phyloP scores from a whole-genome alignment of 2,329 filamentous ascomycete species.

The Gnomoniopsis sp. region DNA sequence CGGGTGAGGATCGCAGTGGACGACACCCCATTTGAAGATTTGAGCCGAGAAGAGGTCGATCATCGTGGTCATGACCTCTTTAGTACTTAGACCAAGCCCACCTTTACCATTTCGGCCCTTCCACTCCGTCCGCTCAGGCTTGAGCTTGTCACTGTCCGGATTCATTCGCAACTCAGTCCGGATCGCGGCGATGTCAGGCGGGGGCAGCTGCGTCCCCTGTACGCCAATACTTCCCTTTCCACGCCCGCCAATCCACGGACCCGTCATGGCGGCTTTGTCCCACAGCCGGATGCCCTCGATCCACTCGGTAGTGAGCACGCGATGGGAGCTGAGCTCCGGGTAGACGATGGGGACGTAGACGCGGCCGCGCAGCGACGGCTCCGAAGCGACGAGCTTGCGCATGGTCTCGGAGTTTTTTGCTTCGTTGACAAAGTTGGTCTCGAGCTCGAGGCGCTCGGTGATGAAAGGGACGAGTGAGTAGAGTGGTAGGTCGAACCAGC shows the following conservation, averaged over 20 bases:
- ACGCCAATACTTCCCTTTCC: slow-evolving; percentile 76
- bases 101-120: slow-evolving; percentile 68
- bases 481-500: slow-evolving; percentile 88
- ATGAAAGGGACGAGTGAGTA: slow-evolving; percentile 91
- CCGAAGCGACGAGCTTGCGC: slow-evolving; percentile 69
- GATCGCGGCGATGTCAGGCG: slow-evolving; percentile 44
- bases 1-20: slow-evolving; percentile 96
- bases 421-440: slow-evolving; percentile 94
- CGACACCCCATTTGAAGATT: slow-evolving; percentile 94
- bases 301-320: slow-evolving; percentile 95
- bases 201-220: slow-evolving; percentile 59
- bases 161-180: slow-evolving; percentile 46
- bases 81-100: slow-evolving; percentile 77
- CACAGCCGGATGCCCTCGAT: slow-evolving; percentile 91
- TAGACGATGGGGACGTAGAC: slow-evolving; percentile 90
- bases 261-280: slow-evolving; percentile 81
- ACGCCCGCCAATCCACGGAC: slow-evolving; percentile 74
- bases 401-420: slow-evolving; percentile 84
- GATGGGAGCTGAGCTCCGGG: slow-evolving; percentile 73
- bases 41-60: slow-evolving; percentile 95
- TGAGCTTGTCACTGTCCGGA: slow-evolving; percentile 59
- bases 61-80: slow-evolving; percentile 94
- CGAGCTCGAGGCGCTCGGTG: slow-evolving; percentile 82
- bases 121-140: slow-evolving; percentile 79
- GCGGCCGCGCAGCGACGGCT: slow-evolving; percentile 70